Base-by-base conservation (phyloP, 2,329 filamentous ascomycete species). In the Microcera coccophila region DNA sequence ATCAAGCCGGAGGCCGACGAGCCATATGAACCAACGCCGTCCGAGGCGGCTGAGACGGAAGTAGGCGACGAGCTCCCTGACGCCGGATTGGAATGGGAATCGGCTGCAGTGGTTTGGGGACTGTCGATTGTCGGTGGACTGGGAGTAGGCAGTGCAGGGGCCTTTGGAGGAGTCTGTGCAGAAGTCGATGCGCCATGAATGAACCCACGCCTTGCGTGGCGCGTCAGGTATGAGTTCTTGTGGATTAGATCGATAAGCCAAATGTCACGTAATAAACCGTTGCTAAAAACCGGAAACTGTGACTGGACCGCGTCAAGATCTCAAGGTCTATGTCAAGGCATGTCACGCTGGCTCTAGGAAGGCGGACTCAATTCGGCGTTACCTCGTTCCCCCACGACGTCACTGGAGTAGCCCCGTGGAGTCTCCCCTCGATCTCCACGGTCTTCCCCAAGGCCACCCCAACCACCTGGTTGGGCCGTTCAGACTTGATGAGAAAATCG, bases 101-200 rank as follows among this genome's bases (percentile, higher is more conserved):
- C 68, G 9, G 69, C 68, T 2, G 67, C 72, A 5, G 58, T 76
- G 18, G 61, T 66, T 4, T 76, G 72, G 72, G 71, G 69, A 3
- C 49, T 76, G 36, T 64, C 66, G 11, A 64, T 63, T 14, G 39
- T 72, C 12, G 68, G 67, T 1, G 73, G 73, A 2, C 54, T 76
- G 18, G 72, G 71, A 3, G 56, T 62, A 31, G 72, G 70, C 9
- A 67, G 63, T 44, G 65, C 71, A 12, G 70, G 68, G 11, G 70
- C 75, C 3, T 71, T 69, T 53, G 73, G 72, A 3, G 72, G 63
- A 1, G 72, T n/a, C n/a, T n/a, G n/a, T n/a, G n/a, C n/a, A n/a
- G n/a, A n/a, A n/a, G n/a, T n/a, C n/a, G 76, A 60, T 72, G 67
- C 39, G 55, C 68, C 44, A 63, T 69, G 31, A 61, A 65, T 47